These are phyloP conservation scores for Knoxdaviesia proteae DNA, from an alignment of 2,329 filamentous ascomycete genomes.

Conservation along the genomic window DNA sequence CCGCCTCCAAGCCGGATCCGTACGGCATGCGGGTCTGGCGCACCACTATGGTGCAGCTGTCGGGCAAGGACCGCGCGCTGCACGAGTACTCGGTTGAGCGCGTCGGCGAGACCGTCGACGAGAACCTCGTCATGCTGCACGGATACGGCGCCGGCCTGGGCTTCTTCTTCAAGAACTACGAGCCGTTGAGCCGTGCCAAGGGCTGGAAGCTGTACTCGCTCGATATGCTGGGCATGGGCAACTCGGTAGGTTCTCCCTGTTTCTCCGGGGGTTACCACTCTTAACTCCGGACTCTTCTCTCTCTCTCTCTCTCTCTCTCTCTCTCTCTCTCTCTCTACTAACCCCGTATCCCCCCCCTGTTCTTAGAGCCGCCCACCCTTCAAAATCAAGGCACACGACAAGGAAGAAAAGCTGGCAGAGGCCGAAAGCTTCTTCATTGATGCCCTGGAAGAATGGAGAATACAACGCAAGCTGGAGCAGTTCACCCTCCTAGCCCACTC, in stretches of 20 bases:
- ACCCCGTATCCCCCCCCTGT: neutral
- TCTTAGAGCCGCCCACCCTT: slow-evolving; percentile 52
- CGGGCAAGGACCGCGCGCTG: slow-evolving; percentile 67
- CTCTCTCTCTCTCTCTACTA: neutral
- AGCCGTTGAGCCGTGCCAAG: slow-evolving; percentile 54
- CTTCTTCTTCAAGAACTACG: slow-evolving; percentile 98
- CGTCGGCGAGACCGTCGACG: slow-evolving; percentile 54
- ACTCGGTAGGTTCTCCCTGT: slow-evolving; percentile 28
- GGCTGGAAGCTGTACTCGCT: slow-evolving; percentile 85
- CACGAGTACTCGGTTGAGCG: slow-evolving; percentile 90
- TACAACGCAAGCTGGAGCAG: slow-evolving; percentile 69
- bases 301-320: neutral
- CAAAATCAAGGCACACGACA: slow-evolving; percentile 63
- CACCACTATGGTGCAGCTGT: slow-evolving; percentile 63
- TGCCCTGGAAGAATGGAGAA: slow-evolving; percentile 86
- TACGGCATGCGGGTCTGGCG: slow-evolving; percentile 73
- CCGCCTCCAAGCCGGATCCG: slow-evolving; percentile 39
- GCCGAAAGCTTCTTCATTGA: slow-evolving; percentile 94
- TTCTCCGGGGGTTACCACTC: too few species aligned
- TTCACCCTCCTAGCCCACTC: slow-evolving; percentile 91
- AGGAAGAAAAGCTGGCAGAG: slow-evolving; percentile 61
- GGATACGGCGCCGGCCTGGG: slow-evolving; percentile 91
- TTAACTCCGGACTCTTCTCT: neutral
- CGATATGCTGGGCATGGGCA: slow-evolving; percentile 90
- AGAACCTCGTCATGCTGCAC: slow-evolving; percentile 88